These are phyloP conservation scores for Coccomyxa sp. DNA, from an alignment of 139 green algal species.

Conservation along the genomic window DNA sequence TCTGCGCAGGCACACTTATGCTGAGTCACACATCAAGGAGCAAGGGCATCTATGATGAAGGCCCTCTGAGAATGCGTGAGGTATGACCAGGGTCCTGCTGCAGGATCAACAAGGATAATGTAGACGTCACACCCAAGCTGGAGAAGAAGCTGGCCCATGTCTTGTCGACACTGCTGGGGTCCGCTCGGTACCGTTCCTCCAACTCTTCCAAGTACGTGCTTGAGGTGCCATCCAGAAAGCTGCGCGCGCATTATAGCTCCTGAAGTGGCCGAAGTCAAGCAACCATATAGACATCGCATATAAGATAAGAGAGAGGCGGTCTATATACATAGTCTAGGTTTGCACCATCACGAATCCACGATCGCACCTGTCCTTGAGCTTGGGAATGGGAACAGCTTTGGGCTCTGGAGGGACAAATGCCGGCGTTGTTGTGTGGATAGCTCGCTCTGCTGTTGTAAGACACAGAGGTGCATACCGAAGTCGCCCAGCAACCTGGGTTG, in stretches of 20 bases:
- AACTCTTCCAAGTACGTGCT: conserved; percentile 87
- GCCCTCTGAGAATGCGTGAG: background rate
- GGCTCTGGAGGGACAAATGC: conserved; percentile 20
- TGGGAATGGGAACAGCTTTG: conserved; percentile 75
- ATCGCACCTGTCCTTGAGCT: conserved; percentile 82
- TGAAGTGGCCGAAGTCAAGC: too few relatives aligned
- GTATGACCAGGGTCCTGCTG: too few relatives aligned
- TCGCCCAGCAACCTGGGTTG: conserved; percentile 8
- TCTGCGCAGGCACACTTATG: conserved; percentile 48
- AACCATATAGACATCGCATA: too few relatives aligned
- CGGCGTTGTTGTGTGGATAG: background rate
- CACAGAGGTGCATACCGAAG: background rate
- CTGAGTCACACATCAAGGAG: background rate
- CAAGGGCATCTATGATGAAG: background rate
- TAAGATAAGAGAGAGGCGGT: too few relatives aligned
- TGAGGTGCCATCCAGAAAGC: conserved; percentile 88
- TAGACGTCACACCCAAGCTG: conserved; percentile 69
- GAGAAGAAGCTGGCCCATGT: conserved; percentile 87
- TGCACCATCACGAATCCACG: too few relatives aligned
- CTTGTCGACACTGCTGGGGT: conserved; percentile 80
- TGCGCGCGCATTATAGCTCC: too few relatives aligned
- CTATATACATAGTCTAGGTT: too few relatives aligned
- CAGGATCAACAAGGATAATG: too few relatives aligned
- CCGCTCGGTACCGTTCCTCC: conserved; percentile 71
- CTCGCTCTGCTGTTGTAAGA: background rate